These are phyloP conservation scores for Nakazawaea wyomingensis DNA, from an alignment of 805 yeast genomes.

Conservation along the genomic window DNA sequence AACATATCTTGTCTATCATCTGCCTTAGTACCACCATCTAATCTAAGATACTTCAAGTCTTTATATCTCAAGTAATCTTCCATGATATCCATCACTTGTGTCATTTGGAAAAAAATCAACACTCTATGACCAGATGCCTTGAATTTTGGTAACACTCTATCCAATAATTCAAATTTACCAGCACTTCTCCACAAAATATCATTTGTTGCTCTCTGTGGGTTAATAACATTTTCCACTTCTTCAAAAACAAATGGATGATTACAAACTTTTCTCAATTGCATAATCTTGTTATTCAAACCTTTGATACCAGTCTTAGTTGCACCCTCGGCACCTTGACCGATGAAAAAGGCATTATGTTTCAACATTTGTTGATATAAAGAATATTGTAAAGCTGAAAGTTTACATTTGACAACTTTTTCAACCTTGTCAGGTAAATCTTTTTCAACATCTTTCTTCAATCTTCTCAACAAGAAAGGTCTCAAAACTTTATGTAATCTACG, in stretches of 20 bases:
- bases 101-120: slow-evolving; percentile 82
- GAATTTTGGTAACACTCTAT: slow-evolving; percentile 70
- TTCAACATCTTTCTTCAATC: slow-evolving; percentile 84
- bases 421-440: slow-evolving; percentile 82
- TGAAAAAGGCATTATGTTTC: slow-evolving; percentile 60
- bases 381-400: slow-evolving; percentile 66
- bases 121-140: slow-evolving; percentile 73
- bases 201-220: slow-evolving; percentile 57
- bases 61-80: slow-evolving; percentile 71
- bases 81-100: slow-evolving; percentile 87
- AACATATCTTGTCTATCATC: slow-evolving; percentile 77
- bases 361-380: slow-evolving; percentile 74
- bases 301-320: slow-evolving; percentile 62
- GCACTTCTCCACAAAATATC: slow-evolving; percentile 70
- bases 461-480: slow-evolving; percentile 77
- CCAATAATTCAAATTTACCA: slow-evolving; percentile 78
- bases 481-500: slow-evolving; percentile 82
- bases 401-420: slow-evolving; percentile 77
- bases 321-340: slow-evolving; percentile 54
- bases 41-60: slow-evolving; percentile 64
- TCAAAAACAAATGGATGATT: slow-evolving; percentile 87
- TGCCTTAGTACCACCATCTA: slow-evolving; percentile 81
- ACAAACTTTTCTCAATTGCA: slow-evolving; percentile 82
- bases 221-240: slow-evolving; percentile 68
- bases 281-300: slow-evolving; percentile 75